Evolutionary conservation across 352 stramenopile species (phyloP), one percentile per base, ranked within the genome.

Genomic region (Globisporangium paddicum): DNA sequence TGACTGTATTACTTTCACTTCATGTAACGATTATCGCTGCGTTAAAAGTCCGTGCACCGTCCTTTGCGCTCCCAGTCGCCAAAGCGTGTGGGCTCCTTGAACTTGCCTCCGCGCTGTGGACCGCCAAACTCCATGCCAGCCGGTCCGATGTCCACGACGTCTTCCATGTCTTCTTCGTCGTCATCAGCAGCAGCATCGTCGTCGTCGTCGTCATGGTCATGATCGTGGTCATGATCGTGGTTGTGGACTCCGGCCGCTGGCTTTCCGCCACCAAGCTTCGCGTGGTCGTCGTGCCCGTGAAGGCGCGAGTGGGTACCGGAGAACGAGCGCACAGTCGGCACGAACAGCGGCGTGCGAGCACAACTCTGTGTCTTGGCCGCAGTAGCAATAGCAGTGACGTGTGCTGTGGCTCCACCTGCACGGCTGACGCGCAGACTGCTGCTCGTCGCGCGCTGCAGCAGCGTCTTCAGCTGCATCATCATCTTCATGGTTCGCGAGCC

Each of bases 41-140:
- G 13, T 53, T 54, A 98, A 72, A 99, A 99, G 67, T 99, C 96
- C 16, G 86, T 96, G 74, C 95, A 98, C 14, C 96, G 80, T 19
- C 96, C 96, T 65, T 98, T 98, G 59, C 96, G 89, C 75, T 99
- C 96, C 96, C 96, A 99, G 74, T 99, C 96, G 45, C 96, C 96
- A 72, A 97, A 99, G 34, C 96, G 81, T 46, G 96, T 99, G 23
- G 96, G 96, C 69, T 99, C 96, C 51, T 91, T 87, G 41, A 98
- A 82, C 67, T 89, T 83, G 51, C 96, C 96, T 42, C 96, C 95
- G 52, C 93, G 77, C 59, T 84, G 88, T 4, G 96, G 96, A 3
- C 96, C 96, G 59, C 96, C 96, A 70, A 96, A 98, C 76, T 99
- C 96, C 6, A 66, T 67, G 21, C 89, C 86, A 26, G 79, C 75